These are phyloP conservation scores for Lepidium africanum DNA, from an alignment of 345 rosid genomes.

Conservation along the genomic window DNA sequence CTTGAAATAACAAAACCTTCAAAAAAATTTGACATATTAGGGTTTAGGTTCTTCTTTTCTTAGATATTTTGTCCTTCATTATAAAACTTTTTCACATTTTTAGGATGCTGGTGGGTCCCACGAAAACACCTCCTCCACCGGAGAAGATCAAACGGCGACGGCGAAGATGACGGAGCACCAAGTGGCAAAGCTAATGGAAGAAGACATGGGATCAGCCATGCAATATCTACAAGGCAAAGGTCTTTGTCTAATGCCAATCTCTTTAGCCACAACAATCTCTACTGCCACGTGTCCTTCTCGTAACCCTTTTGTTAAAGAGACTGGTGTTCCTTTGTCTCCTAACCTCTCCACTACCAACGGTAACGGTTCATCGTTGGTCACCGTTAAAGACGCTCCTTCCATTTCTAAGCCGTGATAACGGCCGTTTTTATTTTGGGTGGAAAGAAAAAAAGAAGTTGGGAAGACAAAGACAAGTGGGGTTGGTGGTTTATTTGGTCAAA, in stretches of 20 bases:
- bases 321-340: slow-evolving; percentile 59
- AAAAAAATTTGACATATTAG: not conserved
- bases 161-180: slow-evolving; percentile 65
- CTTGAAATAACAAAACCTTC: not conserved
- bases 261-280: slow-evolving; percentile 86
- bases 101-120: slow-evolving; percentile 35
- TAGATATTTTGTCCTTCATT: not conserved
- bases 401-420: slow-evolving; percentile 27
- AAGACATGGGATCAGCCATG: slow-evolving; percentile 99
- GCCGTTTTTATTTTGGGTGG: not conserved
- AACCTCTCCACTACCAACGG: slow-evolving; percentile 46
- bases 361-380: slow-evolving; percentile 30
- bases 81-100: not conserved
- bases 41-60: slow-evolving; percentile 12
- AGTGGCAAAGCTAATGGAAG: slow-evolving; percentile 93
- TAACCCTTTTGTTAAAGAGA: slow-evolving; percentile 26
- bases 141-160: slow-evolving; percentile 30
- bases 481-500: slow-evolving; percentile 17
- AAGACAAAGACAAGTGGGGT: slow-evolving; percentile 9
- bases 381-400: slow-evolving; percentile 40
- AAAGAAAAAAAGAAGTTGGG: not conserved
- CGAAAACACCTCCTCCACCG: slow-evolving; percentile 19
- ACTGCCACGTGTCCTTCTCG: slow-evolving; percentile 63
- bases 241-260: slow-evolving; percentile 93
- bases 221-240: slow-evolving; percentile 96